Conservation (phyloP, 2,329 filamentous ascomycete genomes). For the Aspergillus felis region DNA sequence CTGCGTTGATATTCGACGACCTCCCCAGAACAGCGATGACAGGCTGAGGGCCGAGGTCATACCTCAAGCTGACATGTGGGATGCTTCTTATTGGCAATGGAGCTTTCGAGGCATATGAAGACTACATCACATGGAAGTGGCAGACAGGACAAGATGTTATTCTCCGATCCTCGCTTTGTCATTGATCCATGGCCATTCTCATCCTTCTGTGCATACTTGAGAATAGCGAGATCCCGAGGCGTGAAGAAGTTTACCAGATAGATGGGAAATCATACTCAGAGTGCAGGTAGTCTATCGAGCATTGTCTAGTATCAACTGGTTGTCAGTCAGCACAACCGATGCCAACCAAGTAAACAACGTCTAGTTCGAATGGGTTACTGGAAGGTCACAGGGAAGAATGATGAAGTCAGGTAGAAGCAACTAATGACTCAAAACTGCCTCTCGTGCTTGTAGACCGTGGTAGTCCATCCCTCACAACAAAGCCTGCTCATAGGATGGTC, state of each 20-base stretch:
- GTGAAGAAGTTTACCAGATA: background rate
- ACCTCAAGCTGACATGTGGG: background rate
- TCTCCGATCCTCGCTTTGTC: background rate
- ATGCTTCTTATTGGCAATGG: background rate
- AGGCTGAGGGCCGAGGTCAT: background rate
- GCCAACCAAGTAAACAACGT: background rate
- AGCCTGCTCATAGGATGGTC: conserved; percentile 64
- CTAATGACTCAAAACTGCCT: conserved; percentile 30
- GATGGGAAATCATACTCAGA: background rate
- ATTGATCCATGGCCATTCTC: background rate
- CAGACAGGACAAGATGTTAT: background rate
- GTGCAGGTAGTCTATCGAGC: background rate
- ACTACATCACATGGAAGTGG: background rate
- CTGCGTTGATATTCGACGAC: background rate
- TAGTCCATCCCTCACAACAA: conserved; percentile 67
- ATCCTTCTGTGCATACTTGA: too few relatives aligned
- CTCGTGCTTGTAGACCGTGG: conserved; percentile 63
- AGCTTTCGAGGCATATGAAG: background rate
- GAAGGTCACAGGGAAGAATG: background rate
- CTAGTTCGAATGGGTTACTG: conserved; percentile 20
- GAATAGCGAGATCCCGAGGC: background rate
- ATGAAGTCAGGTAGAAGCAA: background rate
- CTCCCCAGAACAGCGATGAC: background rate
- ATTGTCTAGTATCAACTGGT: background rate
- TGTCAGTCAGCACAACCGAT: background rate